Evolutionary conservation across 1,284 basidiomycete genomes (phyloP).

Genomic region (Marasmius sp.): DNA sequence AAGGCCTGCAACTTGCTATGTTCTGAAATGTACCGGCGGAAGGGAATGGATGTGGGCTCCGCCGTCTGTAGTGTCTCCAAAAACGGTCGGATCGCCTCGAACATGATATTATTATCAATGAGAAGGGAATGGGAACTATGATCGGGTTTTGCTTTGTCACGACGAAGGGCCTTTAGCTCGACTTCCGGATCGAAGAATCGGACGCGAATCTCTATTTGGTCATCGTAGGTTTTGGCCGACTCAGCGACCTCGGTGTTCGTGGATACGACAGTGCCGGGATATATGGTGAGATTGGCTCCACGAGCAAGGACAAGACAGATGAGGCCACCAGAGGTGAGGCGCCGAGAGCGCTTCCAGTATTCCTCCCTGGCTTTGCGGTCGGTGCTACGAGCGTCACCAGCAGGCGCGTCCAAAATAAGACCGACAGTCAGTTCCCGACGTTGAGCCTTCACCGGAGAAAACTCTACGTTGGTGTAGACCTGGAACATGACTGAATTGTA

Average conservation of each 20-base stretch:
- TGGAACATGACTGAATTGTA: slow-evolving; percentile 53
- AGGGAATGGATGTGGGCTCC: slow-evolving; percentile 54
- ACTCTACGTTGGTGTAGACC: slow-evolving; percentile 50
- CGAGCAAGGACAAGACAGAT: slow-evolving; percentile 51
- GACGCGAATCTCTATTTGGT: slow-evolving; percentile 40
- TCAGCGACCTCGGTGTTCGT: slow-evolving; percentile 39
- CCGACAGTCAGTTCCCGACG: slow-evolving; percentile 47
- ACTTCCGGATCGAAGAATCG: slow-evolving; percentile 52
- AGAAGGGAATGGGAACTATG: slow-evolving; percentile 32
- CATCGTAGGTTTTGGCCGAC: slow-evolving; percentile 27
- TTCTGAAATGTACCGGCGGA: slow-evolving; percentile 48
- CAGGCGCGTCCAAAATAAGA: slow-evolving; percentile 48
- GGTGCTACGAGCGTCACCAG: slow-evolving; percentile 48
- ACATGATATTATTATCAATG: slow-evolving; percentile 61
- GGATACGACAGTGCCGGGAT: slow-evolving; percentile 49
- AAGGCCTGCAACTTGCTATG: slow-evolving; percentile 27
- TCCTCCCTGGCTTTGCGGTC: slow-evolving; percentile 31
- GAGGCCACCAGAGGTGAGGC: slow-evolving; percentile 56
- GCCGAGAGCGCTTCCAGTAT: slow-evolving; percentile 58
- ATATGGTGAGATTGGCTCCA: slow-evolving; percentile 30
- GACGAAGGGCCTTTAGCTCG: slow-evolving; percentile 38
- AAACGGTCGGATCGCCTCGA: slow-evolving; percentile 62
- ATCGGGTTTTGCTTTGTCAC: slow-evolving; percentile 12
- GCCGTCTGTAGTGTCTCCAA: slow-evolving; percentile 46
- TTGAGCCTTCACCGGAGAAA: slow-evolving; percentile 42